Percentiles rank a stretch among this genome's conserved stretches.
Conservation (phyloP, 768 basidiomycete species). For the Brasilioporus rufonigricans region DNA sequence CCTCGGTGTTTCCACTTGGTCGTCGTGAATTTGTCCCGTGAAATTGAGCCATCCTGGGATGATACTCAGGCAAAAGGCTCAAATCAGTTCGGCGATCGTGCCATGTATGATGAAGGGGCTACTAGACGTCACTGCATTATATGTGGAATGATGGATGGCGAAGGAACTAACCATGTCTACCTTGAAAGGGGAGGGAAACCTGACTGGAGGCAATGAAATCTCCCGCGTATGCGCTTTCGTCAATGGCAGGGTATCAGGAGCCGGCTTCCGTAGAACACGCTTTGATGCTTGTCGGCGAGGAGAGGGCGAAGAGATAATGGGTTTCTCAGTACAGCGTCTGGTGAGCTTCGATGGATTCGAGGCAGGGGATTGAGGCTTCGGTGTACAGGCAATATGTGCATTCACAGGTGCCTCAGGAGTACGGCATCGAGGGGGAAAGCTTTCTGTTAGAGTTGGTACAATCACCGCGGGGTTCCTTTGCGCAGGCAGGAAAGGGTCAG, state of each 20-base stretch:
- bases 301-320: background rate
- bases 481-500: background rate
- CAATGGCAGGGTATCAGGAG: background rate
- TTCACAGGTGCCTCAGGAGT: background rate
- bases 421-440: background rate
- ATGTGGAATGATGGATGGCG: background rate
- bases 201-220: constrained; percentile 20
- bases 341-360: constrained; percentile 2
- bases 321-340: constrained; percentile 5
- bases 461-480: background rate
- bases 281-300: background rate
- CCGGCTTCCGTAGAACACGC: constrained; percentile 6
- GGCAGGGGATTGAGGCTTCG: background rate
- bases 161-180: constrained; percentile 26
- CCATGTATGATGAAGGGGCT: constrained; percentile 32
- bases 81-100: constrained; percentile 26
- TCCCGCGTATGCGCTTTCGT: background rate
- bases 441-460: background rate
- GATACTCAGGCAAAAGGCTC: background rate
- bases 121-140: constrained; percentile 12
- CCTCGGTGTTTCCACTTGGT: constrained; percentile 22
- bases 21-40: constrained; percentile 4
- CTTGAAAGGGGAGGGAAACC: constrained; percentile 24
- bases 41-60: background rate
- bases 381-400: background rate